Evolutionary conservation across 176 grass and related monocot genomes (phyloP).

Genomic region (Secale cereale): DNA sequence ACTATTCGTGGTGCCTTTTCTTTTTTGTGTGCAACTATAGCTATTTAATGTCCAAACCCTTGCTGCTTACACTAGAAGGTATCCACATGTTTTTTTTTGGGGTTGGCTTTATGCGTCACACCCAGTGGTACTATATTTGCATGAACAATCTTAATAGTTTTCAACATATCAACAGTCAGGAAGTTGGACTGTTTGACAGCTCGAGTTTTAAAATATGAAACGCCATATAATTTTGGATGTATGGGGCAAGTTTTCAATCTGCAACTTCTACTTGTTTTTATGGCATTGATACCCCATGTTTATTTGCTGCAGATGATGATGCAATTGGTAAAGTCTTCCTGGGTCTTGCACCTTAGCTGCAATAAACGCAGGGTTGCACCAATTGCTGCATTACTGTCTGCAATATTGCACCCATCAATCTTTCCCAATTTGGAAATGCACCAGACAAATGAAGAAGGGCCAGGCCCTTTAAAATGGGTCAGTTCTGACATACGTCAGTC

Average conservation of each 20-base stretch:
- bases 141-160: neutral
- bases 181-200: neutral
- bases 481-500: conserved; percentile 26
- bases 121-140: neutral
- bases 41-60: conserved; percentile 4
- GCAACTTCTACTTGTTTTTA: neutral
- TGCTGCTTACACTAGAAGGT: neutral
- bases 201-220: neutral
- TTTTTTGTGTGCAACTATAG: neutral
- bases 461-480: conserved; percentile 95
- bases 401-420: conserved; percentile 69
- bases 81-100: conserved; percentile 3
- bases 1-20: conserved; percentile 5
- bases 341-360: conserved; percentile 85
- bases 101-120: neutral
- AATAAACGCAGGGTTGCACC: conserved; percentile 91
- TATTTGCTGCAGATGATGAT: conserved; percentile 64
- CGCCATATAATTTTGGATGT: neutral
- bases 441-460: conserved; percentile 44
- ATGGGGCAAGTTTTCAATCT: neutral
- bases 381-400: conserved; percentile 83
- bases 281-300: conserved; percentile 6
- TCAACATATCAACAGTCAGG: neutral
- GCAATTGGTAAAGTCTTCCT: conserved; percentile 86
- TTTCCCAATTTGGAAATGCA: conserved; percentile 82